Percentiles rank a stretch among this genome's conserved stretches.
These are phyloP conservation scores for Vigna mungo DNA, from an alignment of 306 rosid species.

Conservation along the genomic window DNA sequence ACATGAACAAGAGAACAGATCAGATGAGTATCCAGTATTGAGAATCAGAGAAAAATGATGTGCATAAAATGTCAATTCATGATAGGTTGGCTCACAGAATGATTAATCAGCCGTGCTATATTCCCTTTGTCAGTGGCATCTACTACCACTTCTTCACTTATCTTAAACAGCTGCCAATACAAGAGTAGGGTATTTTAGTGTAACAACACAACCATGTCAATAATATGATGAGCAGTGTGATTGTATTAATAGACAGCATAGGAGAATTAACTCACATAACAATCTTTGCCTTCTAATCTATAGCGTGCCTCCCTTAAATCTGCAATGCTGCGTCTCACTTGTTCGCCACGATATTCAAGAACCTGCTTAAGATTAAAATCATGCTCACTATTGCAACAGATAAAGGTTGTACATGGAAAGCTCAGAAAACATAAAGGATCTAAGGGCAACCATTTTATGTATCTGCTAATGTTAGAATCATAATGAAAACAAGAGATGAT, in stretches of 20 bases:
- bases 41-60: constrained; percentile 7
- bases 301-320: constrained; percentile 94
- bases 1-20: constrained; percentile 37
- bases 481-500: not conserved
- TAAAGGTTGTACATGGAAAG: constrained; percentile 21
- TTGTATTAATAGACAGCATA: not conserved
- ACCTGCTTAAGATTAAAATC: constrained; percentile 62
- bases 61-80: constrained; percentile 4
- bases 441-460: constrained; percentile 23
- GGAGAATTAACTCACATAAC: constrained; percentile 73
- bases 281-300: constrained; percentile 86
- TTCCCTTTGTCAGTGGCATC: constrained; percentile 99
- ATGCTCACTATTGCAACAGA: constrained; percentile 26
- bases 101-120: constrained; percentile 96
- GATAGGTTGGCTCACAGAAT: constrained; percentile 72
- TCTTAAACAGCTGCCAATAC: constrained; percentile 85
- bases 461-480: constrained; percentile 22
- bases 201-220: constrained; percentile 23
- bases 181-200: constrained; percentile 26
- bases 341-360: constrained; percentile 99
- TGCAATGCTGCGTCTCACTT: constrained; percentile 89
- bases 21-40: not conserved
- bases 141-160: constrained; percentile 98
- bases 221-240: constrained; percentile 7
- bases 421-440: not conserved